Evolutionary conservation across 1,139 yeast species (phyloP), one percentile per base, ranked within the genome.

Genomic region (Yamadazyma mexicana): DNA sequence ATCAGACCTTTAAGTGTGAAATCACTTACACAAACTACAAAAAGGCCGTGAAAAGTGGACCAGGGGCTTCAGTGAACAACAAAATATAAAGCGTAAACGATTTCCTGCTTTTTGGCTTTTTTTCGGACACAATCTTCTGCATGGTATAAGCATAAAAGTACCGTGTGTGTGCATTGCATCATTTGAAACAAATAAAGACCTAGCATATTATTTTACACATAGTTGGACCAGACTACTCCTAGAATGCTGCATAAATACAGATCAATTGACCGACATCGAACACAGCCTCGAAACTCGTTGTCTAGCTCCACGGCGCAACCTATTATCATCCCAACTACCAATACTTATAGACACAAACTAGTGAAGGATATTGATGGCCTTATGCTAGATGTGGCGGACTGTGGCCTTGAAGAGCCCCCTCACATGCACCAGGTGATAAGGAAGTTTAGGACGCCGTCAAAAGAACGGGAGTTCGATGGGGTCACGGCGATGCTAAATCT

Each of bases 401-500:
- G 39, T 14, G 17, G 27, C 14, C 17, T 31, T 6, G 31, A 36
- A 10, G 34, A 36, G 17, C 7, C 8, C 6, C 39, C 39, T 3
- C 7, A 6, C 9, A 20, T 17, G 32, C 20, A 34, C 16, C 25
- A 25, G 12, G 17, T 28, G 18, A 28, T 28, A 7, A 10, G 8
- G 20, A 11, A n/a, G 14, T 28, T 5, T 28, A 7, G 9, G 31
- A 16, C 31, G 20, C n/a, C n/a, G 20, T 18, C 9, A 4, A 15
- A 28, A 7, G 5, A 14, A 4, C 18, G 12, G 16, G 9, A 16
- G 3, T 28, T 16, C 7, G 20, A 28, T 15, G 31, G 31, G 5
- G 31, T 28, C 6, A 28, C 18, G n/a, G 11, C 25, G n/a, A 32
- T 31, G 26, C 18, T 38, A 9, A 38, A 38, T 15, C 9, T 38